Evolutionary conservation across 768 basidiomycete genomes (phyloP), one percentile per base, ranked within the genome.

Genomic region (Lactarius psammicola): DNA sequence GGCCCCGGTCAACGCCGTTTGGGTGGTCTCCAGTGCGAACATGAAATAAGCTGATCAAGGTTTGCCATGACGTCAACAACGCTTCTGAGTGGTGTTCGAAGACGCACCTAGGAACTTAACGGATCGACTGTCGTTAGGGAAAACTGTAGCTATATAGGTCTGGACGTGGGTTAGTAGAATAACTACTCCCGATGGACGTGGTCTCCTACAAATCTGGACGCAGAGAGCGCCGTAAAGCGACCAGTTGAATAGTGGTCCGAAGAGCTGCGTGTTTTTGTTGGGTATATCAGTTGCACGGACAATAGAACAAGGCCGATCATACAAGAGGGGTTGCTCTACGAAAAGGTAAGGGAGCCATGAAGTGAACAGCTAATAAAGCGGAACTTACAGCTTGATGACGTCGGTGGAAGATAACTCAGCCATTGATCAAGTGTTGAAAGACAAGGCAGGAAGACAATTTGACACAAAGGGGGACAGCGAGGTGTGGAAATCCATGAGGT

Each of bases 11-110:
- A 51, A 26, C 49, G 49, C 49, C 23, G 49, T 51, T 26, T 51
- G 49, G 49, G 28, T 26, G 23, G 49, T 51, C 49, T 51, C 49
- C 49, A 51, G 26, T 26, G 49, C 49, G 49, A 51, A 15, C 49
- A 51, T 15, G 49, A 28, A 51, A 26, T 26, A 51, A 26, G 26
- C 49, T 51, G 49, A 53, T 67, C 31, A 74, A 63, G n/a, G 56
- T 53, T 26, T 65, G 65, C 62, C 74, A 72, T 9, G 69, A 36
- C 1, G 65, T 63, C 64, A 73, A 71, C 26, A 69, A 33, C 6
- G 18, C 23, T 8, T 18, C 33, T 8, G 42, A 59, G 23, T 13
- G 20, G 42, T 11, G 9, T 36, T 36, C 28, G 26, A 38, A 36
- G 36, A 20, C 58, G 11, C 17, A 59, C 58, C 58, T 31, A 59